phyloP scores from a whole-genome alignment of 139 green algal species.

The Coelastrella sp. region DNA sequence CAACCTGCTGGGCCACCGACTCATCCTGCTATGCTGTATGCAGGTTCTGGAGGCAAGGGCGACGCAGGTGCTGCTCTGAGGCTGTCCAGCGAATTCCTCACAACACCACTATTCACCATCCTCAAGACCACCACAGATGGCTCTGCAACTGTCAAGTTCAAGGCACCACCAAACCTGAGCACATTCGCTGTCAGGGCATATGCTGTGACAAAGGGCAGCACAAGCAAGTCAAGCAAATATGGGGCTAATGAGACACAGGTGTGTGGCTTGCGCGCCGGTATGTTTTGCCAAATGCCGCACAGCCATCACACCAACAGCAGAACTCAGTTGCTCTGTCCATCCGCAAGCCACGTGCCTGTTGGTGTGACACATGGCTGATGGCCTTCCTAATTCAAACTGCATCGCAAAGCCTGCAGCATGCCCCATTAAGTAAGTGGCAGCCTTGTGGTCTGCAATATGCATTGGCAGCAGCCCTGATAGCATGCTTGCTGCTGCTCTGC shows the following conservation, averaged over 20 bases:
- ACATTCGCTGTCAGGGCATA: slow-evolving; percentile 52
- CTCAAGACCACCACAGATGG: slow-evolving; percentile 43
- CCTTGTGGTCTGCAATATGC: not conserved
- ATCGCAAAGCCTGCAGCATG: too few species aligned
- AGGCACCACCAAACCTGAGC: slow-evolving; percentile 65
- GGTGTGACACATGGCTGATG: too few species aligned
- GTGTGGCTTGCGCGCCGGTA: not conserved
- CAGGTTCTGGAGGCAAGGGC: not conserved
- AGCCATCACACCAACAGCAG: too few species aligned
- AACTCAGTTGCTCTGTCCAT: too few species aligned
- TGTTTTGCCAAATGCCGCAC: too few species aligned
- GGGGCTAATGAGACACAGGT: slow-evolving; percentile 55
- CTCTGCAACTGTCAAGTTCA: slow-evolving; percentile 36
- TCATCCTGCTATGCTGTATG: not conserved
- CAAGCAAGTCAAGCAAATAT: slow-evolving; percentile 47
- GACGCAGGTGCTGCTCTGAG: slow-evolving; percentile 19
- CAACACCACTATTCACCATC: slow-evolving; percentile 53
- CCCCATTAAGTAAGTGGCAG: too few species aligned
- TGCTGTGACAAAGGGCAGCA: slow-evolving; percentile 34
- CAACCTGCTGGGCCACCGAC: not conserved
- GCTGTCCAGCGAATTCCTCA: slow-evolving; percentile 39
- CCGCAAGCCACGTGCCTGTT: too few species aligned
- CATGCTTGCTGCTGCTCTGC: not conserved
- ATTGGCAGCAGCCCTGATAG: not conserved
- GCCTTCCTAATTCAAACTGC: too few species aligned